Evolutionary conservation across 1,139 yeast genomes (phyloP).

Genomic region (Yamadazyma pseudoaaseri): DNA sequence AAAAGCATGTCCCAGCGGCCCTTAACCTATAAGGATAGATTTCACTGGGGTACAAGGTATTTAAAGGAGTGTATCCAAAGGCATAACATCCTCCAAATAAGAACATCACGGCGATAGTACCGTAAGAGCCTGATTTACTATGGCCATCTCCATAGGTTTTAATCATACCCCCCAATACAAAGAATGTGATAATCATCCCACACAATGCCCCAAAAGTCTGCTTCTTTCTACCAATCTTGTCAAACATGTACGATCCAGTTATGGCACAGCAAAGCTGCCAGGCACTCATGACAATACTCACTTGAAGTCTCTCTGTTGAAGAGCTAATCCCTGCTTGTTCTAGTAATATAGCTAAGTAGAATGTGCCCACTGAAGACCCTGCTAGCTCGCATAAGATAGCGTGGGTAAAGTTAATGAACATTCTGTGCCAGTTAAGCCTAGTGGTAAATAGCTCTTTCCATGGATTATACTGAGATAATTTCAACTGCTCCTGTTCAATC

Average conservation of each 20-base stretch:
- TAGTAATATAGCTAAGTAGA: conserved; percentile 11
- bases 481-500: conserved; percentile 4
- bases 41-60: conserved; percentile 12
- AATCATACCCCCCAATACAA: conserved; percentile 13
- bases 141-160: conserved; percentile 12
- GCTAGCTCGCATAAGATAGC: conserved; percentile 13
- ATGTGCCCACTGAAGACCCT: conserved; percentile 15
- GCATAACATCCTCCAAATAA: conserved; percentile 14
- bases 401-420: conserved; percentile 2
- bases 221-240: conserved; percentile 12
- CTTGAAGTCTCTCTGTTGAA: conserved; percentile 8
- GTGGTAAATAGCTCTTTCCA: neutral
- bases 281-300: conserved; percentile 10
- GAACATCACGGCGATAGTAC: conserved; percentile 15
- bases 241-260: conserved; percentile 9
- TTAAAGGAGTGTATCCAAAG: conserved; percentile 14
- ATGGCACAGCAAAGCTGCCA: conserved; percentile 10
- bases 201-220: conserved; percentile 2
- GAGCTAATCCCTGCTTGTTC: conserved; percentile 11
- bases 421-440: neutral
- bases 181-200: conserved; percentile 11
- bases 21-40: conserved; percentile 4
- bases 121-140: conserved; percentile 11
- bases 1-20: conserved; percentile 1
- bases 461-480: no score